Evolutionary conservation across 2,329 filamentous ascomycete genomes (phyloP).

Genomic region (Elsinoe necatrix): DNA sequence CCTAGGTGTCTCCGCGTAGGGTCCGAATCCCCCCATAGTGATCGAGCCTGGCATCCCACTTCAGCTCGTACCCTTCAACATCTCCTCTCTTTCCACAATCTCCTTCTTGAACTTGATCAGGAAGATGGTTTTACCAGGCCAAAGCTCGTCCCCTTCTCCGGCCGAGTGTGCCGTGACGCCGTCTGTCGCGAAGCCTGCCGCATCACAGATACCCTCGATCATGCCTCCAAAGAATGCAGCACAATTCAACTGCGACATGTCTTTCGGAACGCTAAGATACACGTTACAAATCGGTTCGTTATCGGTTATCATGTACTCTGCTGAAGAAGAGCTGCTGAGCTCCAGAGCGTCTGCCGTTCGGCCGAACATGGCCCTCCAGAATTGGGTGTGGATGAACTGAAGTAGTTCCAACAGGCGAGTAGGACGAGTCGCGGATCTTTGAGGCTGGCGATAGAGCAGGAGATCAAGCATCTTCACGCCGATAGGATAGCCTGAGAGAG

Average conservation of each 20-base stretch:
- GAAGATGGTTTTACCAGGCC: slow-evolving; percentile 94
- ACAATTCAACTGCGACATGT: slow-evolving; percentile 95
- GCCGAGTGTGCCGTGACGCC: slow-evolving; percentile 40
- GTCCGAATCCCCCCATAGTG: too few relatives aligned
- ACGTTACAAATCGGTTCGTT: slow-evolving; percentile 95
- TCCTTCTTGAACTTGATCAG: slow-evolving; percentile 85
- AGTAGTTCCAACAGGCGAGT: slow-evolving; percentile 83
- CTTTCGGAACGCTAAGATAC: slow-evolving; percentile 84
- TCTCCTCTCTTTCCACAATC: slow-evolving; percentile 80
- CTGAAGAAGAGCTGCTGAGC: slow-evolving; percentile 73
- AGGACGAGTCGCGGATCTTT: slow-evolving; percentile 61
- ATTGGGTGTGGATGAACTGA: slow-evolving; percentile 85
- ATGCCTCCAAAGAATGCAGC: slow-evolving; percentile 92
- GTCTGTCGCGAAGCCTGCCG: slow-evolving; percentile 48
- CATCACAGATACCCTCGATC: slow-evolving; percentile 91
- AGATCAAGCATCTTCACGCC: slow-evolving; percentile 93
- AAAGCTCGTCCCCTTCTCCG: slow-evolving; percentile 57
- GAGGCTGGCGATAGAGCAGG: slow-evolving; percentile 71
- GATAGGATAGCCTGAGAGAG: slow-evolving; percentile 66
- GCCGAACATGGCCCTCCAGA: slow-evolving; percentile 88
- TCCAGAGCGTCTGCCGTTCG: slow-evolving; percentile 88
- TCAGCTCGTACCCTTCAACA: slow-evolving; percentile 25
- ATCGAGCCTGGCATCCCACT: neutral
- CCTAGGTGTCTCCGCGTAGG: too few relatives aligned
- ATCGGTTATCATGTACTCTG: slow-evolving; percentile 98